phyloP scores from a whole-genome alignment of 257 asterid genomes.

The Plectranthus barbatus region DNA sequence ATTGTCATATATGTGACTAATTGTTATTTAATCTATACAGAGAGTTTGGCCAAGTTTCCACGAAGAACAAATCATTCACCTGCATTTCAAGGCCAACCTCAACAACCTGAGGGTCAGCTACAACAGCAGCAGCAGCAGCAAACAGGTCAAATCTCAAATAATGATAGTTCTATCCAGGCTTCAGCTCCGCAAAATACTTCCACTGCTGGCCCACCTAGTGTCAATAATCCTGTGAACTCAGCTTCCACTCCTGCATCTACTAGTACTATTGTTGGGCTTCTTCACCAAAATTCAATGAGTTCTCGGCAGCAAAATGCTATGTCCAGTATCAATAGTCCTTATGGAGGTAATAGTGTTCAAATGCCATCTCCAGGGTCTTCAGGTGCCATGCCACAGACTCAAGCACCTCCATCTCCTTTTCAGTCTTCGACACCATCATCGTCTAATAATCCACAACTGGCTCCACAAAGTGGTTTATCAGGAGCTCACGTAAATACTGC shows the following conservation, averaged over 20 bases:
- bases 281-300: slow-evolving; percentile 85
- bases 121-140: slow-evolving; percentile 54
- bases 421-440: slow-evolving; percentile 66
- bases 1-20: neutral
- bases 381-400: slow-evolving; percentile 46
- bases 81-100: slow-evolving; percentile 52
- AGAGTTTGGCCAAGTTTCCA: slow-evolving; percentile 90
- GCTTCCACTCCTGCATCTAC: slow-evolving; percentile 43
- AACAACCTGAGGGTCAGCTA: slow-evolving; percentile 49
- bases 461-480: slow-evolving; percentile 36
- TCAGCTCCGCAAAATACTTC: slow-evolving; percentile 43
- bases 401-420: slow-evolving; percentile 53
- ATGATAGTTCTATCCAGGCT: slow-evolving; percentile 41
- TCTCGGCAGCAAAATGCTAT: slow-evolving; percentile 56
- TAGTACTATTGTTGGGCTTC: slow-evolving; percentile 48
- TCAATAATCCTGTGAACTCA: slow-evolving; percentile 36
- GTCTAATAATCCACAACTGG: slow-evolving; percentile 56
- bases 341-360: slow-evolving; percentile 53
- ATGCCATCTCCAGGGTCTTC: slow-evolving; percentile 77
- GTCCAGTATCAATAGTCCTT: slow-evolving; percentile 40
- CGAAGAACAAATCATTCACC: slow-evolving; percentile 54
- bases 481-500: slow-evolving; percentile 42
- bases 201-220: slow-evolving; percentile 39
- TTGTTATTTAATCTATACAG: slow-evolving; percentile 32
- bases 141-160: slow-evolving; percentile 46